Conservation (phyloP, 371 early-diverging fungal species). For the Basidiobolus heterosporus region DNA sequence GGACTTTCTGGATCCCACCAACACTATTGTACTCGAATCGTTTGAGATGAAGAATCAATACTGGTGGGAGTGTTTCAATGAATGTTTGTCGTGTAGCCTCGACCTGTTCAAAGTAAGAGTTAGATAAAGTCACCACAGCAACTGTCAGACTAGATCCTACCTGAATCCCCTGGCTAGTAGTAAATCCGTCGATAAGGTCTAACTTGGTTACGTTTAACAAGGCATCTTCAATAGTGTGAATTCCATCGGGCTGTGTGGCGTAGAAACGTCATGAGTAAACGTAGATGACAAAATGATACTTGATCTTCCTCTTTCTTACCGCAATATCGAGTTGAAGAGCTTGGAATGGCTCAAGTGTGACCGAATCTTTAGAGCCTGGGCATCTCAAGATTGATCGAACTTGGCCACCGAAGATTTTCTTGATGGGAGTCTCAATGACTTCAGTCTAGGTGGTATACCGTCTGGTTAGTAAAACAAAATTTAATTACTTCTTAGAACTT, state of each 20-base stretch:
- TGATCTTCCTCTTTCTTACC: slow-evolving; percentile 9
- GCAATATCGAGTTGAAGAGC: slow-evolving; percentile 76
- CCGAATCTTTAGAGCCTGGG: slow-evolving; percentile 61
- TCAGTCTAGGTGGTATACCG: slow-evolving; percentile 21
- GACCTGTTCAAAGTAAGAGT: too few species aligned
- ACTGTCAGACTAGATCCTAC: too few species aligned
- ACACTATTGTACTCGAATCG: slow-evolving; percentile 72
- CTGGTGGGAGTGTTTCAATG: slow-evolving; percentile 73
- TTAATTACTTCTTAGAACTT: not conserved
- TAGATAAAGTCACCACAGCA: too few species aligned
- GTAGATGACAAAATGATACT: too few species aligned
- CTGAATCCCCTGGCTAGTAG: slow-evolving; percentile 15
- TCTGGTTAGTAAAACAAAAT: not conserved
- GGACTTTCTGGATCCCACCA: slow-evolving; percentile 69
- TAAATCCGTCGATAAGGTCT: slow-evolving; percentile 40
- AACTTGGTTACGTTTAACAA: slow-evolving; percentile 55
- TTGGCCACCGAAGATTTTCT: slow-evolving; percentile 71
- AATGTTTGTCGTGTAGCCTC: slow-evolving; percentile 71
- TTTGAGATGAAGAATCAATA: slow-evolving; percentile 87
- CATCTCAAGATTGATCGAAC: slow-evolving; percentile 59
- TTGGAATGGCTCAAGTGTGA: slow-evolving; percentile 76
- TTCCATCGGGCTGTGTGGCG: slow-evolving; percentile 56
- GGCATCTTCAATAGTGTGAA: slow-evolving; percentile 72
- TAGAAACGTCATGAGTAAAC: too few species aligned
- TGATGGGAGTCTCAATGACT: slow-evolving; percentile 59